Percentiles rank a stretch among this genome's conserved stretches.
Conservation (phyloP, 305 asterid species). For the Petunia hybrid region DNA sequence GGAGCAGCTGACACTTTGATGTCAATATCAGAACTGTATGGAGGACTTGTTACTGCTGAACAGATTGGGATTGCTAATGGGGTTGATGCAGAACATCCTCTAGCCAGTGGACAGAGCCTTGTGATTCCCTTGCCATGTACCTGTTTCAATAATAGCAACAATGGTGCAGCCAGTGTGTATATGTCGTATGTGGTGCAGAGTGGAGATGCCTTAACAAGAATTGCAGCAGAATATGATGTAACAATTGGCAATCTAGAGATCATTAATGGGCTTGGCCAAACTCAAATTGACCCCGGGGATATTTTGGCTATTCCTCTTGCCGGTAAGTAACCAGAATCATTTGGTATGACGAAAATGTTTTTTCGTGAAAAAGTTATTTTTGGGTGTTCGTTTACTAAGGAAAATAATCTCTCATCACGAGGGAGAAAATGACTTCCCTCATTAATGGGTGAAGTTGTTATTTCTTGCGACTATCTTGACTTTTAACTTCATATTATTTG, state of each 20-base stretch:
- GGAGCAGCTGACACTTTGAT: slow-evolving; percentile 28
- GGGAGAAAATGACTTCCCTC: too few relatives aligned
- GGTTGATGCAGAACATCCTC: not conserved
- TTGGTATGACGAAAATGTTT: too few relatives aligned
- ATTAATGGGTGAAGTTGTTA: too few relatives aligned
- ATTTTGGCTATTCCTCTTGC: slow-evolving; percentile 38
- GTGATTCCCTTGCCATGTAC: slow-evolving; percentile 38
- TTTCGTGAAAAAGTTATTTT: too few relatives aligned
- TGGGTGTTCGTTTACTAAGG: too few relatives aligned
- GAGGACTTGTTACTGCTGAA: slow-evolving; percentile 34
- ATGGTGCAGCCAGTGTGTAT: slow-evolving; percentile 32
- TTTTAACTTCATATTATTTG: too few relatives aligned
- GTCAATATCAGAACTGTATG: slow-evolving; percentile 36
- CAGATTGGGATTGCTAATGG: slow-evolving; percentile 35
- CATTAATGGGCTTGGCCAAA: slow-evolving; percentile 38
- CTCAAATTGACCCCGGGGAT: slow-evolving; percentile 36
- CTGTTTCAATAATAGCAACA: slow-evolving; percentile 34
- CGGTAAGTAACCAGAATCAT: slow-evolving; percentile 26
- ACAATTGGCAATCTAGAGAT: slow-evolving; percentile 23
- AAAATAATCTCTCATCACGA: too few relatives aligned
- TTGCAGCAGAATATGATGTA: slow-evolving; percentile 29
- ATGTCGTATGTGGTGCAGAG: slow-evolving; percentile 38
- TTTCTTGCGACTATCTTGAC: too few relatives aligned
- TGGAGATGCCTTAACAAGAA: slow-evolving; percentile 24
- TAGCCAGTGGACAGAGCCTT: slow-evolving; percentile 16